These are phyloP conservation scores for Protomyces inundatus DNA, from an alignment of 1,139 yeast genomes.

Conservation along the genomic window DNA sequence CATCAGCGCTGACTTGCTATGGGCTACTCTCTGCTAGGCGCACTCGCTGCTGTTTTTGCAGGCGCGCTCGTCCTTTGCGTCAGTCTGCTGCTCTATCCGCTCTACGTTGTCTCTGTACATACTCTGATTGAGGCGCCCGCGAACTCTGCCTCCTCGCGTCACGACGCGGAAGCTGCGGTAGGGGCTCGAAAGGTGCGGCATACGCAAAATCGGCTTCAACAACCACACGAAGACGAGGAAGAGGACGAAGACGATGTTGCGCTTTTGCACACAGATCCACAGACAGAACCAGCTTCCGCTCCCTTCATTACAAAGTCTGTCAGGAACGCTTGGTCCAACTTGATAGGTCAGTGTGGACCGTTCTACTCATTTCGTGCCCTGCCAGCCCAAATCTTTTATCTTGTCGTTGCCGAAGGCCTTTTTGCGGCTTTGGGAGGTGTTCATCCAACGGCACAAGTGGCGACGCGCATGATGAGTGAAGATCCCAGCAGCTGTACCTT, in stretches of 20 bases:
- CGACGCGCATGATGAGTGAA: neutral
- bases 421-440: constrained; percentile 2
- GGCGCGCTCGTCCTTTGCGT: neutral
- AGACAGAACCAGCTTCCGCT: neutral
- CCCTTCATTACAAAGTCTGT: constrained; percentile 5
- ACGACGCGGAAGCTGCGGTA: neutral
- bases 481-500: neutral
- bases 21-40: neutral
- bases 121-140: constrained; percentile 9
- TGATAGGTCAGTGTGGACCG: neutral
- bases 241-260: neutral
- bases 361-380: constrained; percentile 4
- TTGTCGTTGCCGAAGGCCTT: neutral
- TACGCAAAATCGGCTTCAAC: neutral
- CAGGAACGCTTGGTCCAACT: constrained; percentile 1
- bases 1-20: neutral
- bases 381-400: neutral
- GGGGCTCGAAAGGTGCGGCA: too few relatives aligned
- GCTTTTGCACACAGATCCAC: neutral
- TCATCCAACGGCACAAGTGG: constrained; percentile 3
- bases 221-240: neutral
- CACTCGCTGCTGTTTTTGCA: too few relatives aligned
- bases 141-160: neutral
- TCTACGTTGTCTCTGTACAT: constrained; percentile 9
- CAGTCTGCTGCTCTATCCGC: neutral